These are phyloP conservation scores for Powellomyces hirtus DNA, from an alignment of 192 early-diverging fungal genomes.

Conservation along the genomic window DNA sequence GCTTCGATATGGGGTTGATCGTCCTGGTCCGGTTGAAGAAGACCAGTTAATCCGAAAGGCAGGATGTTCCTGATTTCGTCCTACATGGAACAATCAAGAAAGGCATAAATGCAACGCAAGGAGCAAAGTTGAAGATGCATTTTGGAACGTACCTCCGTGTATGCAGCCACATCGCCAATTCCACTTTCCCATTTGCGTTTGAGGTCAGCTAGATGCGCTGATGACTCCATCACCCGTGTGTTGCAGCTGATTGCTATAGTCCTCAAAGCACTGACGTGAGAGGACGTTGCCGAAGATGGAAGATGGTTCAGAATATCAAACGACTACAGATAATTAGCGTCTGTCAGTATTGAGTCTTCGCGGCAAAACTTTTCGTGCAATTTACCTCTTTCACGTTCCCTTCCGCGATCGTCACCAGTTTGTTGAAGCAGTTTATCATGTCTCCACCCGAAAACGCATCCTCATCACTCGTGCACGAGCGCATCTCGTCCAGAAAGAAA, in stretches of 20 bases:
- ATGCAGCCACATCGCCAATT: constrained; percentile 8
- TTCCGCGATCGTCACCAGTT: neutral
- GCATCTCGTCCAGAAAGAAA: constrained; percentile 7
- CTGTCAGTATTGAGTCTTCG: neutral
- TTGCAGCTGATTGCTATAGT: constrained; percentile 2
- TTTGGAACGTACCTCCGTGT: constrained; percentile 9
- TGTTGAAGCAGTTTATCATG: constrained; percentile 6
- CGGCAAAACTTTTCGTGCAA: neutral
- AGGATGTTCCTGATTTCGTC: constrained; percentile 8
- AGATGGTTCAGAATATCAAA: constrained; percentile 1
- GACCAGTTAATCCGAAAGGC: neutral
- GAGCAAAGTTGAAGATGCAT: neutral
- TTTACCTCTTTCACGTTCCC: constrained; percentile 19
- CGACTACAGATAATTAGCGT: too few relatives aligned
- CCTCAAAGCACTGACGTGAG: neutral
- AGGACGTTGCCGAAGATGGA: neutral
- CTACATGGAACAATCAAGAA: neutral
- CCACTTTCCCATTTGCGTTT: constrained; percentile 20
- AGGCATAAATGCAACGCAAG: neutral
- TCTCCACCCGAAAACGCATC: constrained; percentile 7
- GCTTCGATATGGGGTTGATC: neutral
- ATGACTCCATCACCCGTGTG: neutral
- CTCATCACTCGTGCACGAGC: constrained; percentile 7
- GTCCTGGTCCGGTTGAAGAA: neutral
- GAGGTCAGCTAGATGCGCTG: constrained; percentile 3